Evolutionary conservation across 305 asterid genomes (phyloP), one percentile per base, ranked within the genome.

Genomic region (Solanum chacoense): DNA sequence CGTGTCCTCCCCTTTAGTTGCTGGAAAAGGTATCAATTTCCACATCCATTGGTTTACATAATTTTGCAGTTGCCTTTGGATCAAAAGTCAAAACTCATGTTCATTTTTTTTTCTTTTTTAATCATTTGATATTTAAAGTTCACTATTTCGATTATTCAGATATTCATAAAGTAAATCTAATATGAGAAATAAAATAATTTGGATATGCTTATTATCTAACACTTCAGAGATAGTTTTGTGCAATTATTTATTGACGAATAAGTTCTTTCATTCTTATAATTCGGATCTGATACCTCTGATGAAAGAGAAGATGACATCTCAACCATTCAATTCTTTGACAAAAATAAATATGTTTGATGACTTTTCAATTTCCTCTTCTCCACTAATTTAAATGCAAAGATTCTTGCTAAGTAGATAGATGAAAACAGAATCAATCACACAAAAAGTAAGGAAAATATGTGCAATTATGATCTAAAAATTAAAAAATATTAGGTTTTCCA

Each of bases 91-190:
- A 14, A 24, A 8, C 8, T 38, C 5, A 29, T 38, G 13, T 0
- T 79, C 1, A 8, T 31, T 74, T 8, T 28, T 28, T 31, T 31
- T 31, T 0, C 0, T 50, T 55, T 55, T 55, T 55, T 18, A 31
- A 14, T 73, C 0, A 31, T 73, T 16, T 69, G 0, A 0, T 67
- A 67, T 31, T 16, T 16, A 73, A 73, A 31, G 1, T 1, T 31
- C 1, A 3, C 3, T 72, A 0, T 4, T 72, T 29, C 6, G 1
- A 73, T 73, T 31, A 72, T 55, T 55, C 10, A 42, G 2, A 42
- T 42, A 42, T 42, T 42, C 55, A 42, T 42, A 1, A 42, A 42
- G 55, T 12, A 42, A 13, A 4, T 42, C 3, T 42, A 42, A 12
- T 42, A 42, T 42, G 0, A 42, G 55, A 42, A 42, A 13, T 42